Evolutionary conservation across 2,329 filamentous ascomycete species (phyloP).

Genomic region (Aspergillus sergii): DNA sequence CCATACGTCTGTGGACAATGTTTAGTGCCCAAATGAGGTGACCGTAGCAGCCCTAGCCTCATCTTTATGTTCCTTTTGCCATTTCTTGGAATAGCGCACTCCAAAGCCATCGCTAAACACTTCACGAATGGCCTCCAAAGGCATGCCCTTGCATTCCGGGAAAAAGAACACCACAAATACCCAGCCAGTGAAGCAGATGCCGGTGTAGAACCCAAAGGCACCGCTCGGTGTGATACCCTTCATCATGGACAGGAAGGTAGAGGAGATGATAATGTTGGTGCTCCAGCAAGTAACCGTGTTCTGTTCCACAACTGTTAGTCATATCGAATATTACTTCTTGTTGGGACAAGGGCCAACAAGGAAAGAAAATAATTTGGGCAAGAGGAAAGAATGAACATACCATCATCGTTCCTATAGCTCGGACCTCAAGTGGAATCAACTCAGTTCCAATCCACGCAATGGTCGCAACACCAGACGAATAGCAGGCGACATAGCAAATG

Average conservation of each 20-base stretch:
- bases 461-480: background rate
- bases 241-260: constrained; percentile 13
- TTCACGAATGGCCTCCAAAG: background rate
- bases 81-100: background rate
- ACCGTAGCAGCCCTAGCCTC: background rate
- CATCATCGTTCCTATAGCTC: background rate
- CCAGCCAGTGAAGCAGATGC: background rate
- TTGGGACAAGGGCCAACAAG: background rate
- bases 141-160: constrained; percentile 4
- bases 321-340: background rate
- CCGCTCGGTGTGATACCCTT: background rate
- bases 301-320: background rate
- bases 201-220: background rate
- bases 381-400: background rate
- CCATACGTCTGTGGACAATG: rapidly evolving
- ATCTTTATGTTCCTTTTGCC: background rate
- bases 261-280: constrained; percentile 21
- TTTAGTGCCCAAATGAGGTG: background rate
- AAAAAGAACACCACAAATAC: background rate
- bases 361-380: background rate
- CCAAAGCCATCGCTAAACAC: background rate
- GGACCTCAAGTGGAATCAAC: background rate
- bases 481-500: background rate
- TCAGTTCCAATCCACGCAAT: constrained; percentile 3
- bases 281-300: constrained; percentile 17